phyloP scores from a whole-genome alignment of 805 yeast species.

The Pichia deserticola region DNA sequence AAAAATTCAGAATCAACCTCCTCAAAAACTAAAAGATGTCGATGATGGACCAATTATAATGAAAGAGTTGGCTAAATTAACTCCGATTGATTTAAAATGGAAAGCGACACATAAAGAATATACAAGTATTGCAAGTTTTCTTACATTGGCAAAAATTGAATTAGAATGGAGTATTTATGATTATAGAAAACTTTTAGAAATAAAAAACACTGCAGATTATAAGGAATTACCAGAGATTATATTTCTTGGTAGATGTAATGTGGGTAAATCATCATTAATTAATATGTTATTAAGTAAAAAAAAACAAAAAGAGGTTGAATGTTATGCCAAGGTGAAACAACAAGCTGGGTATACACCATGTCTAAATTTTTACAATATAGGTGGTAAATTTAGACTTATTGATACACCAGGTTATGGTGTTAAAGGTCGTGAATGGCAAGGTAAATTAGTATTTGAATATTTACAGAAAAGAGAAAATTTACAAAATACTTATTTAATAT shows the following conservation, averaged over 20 bases:
- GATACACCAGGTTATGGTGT: conserved; percentile 92
- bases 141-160: conserved; percentile 37
- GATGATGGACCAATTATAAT: conserved; percentile 17
- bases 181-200: conserved; percentile 22
- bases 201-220: background rate
- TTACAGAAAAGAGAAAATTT: conserved; percentile 47
- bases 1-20: too few species aligned
- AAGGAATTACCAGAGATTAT: conserved; percentile 61
- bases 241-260: conserved; percentile 73
- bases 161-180: conserved; percentile 56
- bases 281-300: conserved; percentile 47
- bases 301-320: conserved; percentile 16
- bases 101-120: conserved; percentile 4
- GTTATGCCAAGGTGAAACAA: conserved; percentile 35
- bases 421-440: conserved; percentile 60
- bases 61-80: conserved; percentile 8
- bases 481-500: conserved; percentile 50
- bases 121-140: conserved; percentile 29
- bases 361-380: conserved; percentile 64
- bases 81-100: conserved; percentile 7
- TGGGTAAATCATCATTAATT: conserved; percentile 76
- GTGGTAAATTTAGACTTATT: conserved; percentile 54
- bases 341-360: conserved; percentile 44
- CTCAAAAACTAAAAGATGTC: background rate
- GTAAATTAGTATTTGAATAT: conserved; percentile 59